Conservation (phyloP, 2,329 filamentous ascomycete genomes). For the Aspergillus quadrilineatus region DNA sequence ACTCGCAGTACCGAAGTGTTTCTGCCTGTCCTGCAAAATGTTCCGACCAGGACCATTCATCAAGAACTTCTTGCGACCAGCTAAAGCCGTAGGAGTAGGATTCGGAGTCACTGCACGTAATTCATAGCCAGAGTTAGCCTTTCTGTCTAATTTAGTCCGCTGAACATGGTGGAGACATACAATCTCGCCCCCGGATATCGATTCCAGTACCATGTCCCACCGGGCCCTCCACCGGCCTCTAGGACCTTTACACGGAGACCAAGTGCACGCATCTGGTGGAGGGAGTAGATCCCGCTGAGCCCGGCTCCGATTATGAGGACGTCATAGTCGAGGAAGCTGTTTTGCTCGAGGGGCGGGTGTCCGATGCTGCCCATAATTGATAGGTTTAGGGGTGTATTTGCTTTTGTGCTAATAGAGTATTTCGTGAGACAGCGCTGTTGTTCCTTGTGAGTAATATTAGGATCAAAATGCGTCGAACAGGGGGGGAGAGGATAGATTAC, state of each 20-base stretch:
- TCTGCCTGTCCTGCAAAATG: constrained; percentile 36
- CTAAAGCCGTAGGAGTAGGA: constrained; percentile 56
- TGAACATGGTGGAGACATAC: background rate
- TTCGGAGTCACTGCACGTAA: constrained; percentile 48
- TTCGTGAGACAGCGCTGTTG: no score
- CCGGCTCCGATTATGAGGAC: constrained; percentile 25
- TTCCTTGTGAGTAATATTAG: no score
- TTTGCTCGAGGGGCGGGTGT: constrained; percentile 6
- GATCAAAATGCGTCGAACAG: no score
- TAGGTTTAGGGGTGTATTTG: no score
- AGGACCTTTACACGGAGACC: constrained; percentile 52
- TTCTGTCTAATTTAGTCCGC: background rate
- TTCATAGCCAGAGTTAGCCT: background rate
- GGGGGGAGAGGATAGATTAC: no score
- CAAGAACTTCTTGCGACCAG: constrained; percentile 16
- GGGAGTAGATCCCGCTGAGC: constrained; percentile 48
- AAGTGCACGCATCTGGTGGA: constrained; percentile 53
- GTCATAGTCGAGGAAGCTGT: constrained; percentile 29
- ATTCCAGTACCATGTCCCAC: constrained; percentile 59
- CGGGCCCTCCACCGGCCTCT: constrained; percentile 53
- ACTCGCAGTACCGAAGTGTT: constrained; percentile 48
- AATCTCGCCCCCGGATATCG: constrained; percentile 54
- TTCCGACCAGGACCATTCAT: constrained; percentile 46
- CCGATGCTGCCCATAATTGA: constrained; percentile 18
- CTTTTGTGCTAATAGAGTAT: no score